Conservation (phyloP, 306 rosid genomes). For the Canavalia gladiata region DNA sequence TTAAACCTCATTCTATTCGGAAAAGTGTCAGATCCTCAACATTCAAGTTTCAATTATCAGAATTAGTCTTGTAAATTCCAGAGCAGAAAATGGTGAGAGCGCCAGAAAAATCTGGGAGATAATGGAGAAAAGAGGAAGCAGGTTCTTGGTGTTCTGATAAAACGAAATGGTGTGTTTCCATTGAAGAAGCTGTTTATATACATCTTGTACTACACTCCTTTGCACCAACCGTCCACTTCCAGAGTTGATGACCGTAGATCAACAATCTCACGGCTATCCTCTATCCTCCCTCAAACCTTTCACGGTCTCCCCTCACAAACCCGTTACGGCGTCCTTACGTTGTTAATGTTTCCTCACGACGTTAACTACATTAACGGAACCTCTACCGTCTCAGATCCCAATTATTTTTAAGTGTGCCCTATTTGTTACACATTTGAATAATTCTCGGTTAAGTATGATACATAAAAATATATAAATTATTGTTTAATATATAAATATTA, state of each 20-base stretch:
- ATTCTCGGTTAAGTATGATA: not conserved
- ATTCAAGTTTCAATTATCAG: slow-evolving; percentile 41
- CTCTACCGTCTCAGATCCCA: slow-evolving; percentile 48
- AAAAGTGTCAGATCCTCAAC: slow-evolving; percentile 59
- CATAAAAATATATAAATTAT: not conserved
- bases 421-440: not conserved
- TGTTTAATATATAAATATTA: not conserved
- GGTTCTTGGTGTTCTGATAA: slow-evolving; percentile 38
- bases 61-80: slow-evolving; percentile 39
- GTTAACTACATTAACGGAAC: slow-evolving; percentile 55
- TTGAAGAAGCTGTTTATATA: slow-evolving; percentile 58
- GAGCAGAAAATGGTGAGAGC: slow-evolving; percentile 22
- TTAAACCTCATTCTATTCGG: slow-evolving; percentile 46
- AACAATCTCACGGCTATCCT: slow-evolving; percentile 53
- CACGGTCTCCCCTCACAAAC: slow-evolving; percentile 48
- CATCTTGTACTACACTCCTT: slow-evolving; percentile 54
- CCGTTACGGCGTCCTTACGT: slow-evolving; percentile 46
- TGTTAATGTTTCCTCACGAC: not conserved
- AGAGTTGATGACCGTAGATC: slow-evolving; percentile 58
- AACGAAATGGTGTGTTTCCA: slow-evolving; percentile 67
- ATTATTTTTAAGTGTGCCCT: slow-evolving; percentile 6
- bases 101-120: slow-evolving; percentile 17
- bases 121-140: slow-evolving; percentile 39
- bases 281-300: slow-evolving; percentile 46
- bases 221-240: slow-evolving; percentile 59